Evolutionary conservation across 345 rosid species (phyloP), one percentile per base, ranked within the genome.

Genomic region (Hibiscus syriacus): DNA sequence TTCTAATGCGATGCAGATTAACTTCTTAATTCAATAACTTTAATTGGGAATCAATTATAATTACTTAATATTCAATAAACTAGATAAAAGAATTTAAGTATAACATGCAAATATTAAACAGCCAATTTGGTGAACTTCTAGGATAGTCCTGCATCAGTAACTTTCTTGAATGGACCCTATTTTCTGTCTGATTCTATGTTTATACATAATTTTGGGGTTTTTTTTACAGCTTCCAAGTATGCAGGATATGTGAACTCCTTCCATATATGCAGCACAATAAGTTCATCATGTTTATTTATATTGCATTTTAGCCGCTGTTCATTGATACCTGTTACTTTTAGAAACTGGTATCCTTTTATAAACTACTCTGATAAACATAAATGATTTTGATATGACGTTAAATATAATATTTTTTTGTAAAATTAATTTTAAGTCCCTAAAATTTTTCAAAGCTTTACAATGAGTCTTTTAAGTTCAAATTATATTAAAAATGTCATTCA

Each of bases 211-310:
- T 76, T 67, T 56, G n/a, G 2, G n/a, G n/a, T n/a, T n/a, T 66
- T 61, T 61, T 70, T 43, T 76, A 75, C 87, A 87, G 96, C 96
- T 70, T 93, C 98, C 34, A 93, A 93, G 64, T 93, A 87, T 80
- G 97, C 94, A 52, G 98, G 98, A 27, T 88, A 86, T 70, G 92
- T 89, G 78, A 86, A 78, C 73, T 79, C 87, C 68, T 80, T 89
- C 79, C 78, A 86, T 80, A 66, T 89, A 45, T 89, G 96, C 74
- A 86, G 96, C 78, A 89, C 92, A 39, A 97, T 93, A 80, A 78
- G 90, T 80, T 72, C 55, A 79, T 89, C 80, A 74, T 55, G 38
- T 12, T n/a, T 68, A 19, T 66, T 70, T 10, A 19, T 36, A 17
- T 53, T 54, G 26, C 25, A 64, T 38, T 29, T 50, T 17, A 27